Base-by-base conservation (phyloP, 2,329 filamentous ascomycete species). In the Botrytis aclada region DNA sequence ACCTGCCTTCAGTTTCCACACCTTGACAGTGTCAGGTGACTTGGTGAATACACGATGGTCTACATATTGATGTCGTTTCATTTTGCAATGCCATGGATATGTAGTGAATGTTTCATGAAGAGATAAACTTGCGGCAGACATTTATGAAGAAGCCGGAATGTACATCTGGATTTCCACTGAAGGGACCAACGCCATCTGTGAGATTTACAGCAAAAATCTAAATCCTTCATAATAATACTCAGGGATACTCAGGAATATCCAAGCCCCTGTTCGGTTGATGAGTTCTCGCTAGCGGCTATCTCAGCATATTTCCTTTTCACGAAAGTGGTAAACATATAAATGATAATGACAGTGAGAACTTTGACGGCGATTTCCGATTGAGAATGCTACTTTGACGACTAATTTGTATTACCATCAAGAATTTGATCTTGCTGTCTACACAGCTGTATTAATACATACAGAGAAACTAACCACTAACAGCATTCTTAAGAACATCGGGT, bases 201-300 rank as follows among this genome's bases (percentile, higher is more conserved):
- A 25, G 10, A 4, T 47, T 8, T 47, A 25, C 9, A 4, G 20
- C 2, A 47, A 47, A 1, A 25, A 47, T 4, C 45, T 25, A 10
- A 47, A 47, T 1, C 8, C 20, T 47, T 4, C 43, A 22, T 0
- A 22, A 10, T 0, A 47, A 22, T 22, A 47, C 8, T 22, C 8
- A 25, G 4, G 45, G 10, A 9, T 47, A 25, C 25, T 25, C 8
- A 47, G 25, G 3, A 20, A 25, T 0, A 12, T n/a, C n/a, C n/a
- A n/a, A n/a, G n/a, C n/a, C n/a, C n/a, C 20, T 0, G 4, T 4
- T 22, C 8, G 4, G 10, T 47, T 25, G 1, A 5, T 0, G 0
- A 1, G n/a, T 4, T n/a, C 25, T 51, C 0, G 25, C 47, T 51
- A 25, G 10, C 1, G 14, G n/a, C 12, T 51, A 14, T 51, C 25